Conservation (phyloP, 805 yeast genomes). For the Metschnikowia cerradonensis region DNA sequence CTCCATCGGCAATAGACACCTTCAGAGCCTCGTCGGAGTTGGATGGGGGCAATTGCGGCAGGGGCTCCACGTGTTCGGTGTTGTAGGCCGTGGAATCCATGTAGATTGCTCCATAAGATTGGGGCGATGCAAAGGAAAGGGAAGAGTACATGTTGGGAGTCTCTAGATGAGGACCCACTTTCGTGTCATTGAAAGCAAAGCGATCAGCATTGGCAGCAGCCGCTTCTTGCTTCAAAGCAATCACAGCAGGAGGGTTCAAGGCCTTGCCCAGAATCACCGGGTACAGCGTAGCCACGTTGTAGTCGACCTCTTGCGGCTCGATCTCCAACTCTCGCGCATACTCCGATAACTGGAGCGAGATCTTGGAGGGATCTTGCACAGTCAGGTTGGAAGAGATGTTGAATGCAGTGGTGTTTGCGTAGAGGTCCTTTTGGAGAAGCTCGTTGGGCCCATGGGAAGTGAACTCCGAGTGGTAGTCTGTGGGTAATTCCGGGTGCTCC, state of each 20-base stretch:
- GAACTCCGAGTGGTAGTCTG: background rate
- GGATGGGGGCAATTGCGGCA: conserved; percentile 39
- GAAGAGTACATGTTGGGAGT: conserved; percentile 5
- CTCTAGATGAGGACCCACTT: background rate
- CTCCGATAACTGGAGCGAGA: conserved; percentile 14
- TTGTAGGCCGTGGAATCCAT: background rate
- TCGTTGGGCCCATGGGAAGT: background rate
- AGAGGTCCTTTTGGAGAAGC: conserved; percentile 2
- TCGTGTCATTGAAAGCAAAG: background rate
- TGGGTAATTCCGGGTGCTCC: background rate
- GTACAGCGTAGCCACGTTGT: conserved; percentile 4
- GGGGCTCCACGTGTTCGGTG: conserved; percentile 23
- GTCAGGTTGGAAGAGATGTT: conserved; percentile 13
- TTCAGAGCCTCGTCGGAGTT: conserved; percentile 23
- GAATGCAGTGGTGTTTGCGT: conserved; percentile 15
- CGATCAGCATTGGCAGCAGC: conserved; percentile 4
- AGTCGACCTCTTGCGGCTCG: conserved; percentile 13
- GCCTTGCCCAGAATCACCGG: conserved; percentile 10
- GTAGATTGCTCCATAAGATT: background rate
- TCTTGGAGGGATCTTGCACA: conserved; percentile 9
- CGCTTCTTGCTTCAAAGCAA: conserved; percentile 10
- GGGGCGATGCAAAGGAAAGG: conserved; percentile 22
- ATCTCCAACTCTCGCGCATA: conserved; percentile 15
- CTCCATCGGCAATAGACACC: conserved; percentile 29
- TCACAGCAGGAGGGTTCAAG: conserved; percentile 14